Conservation (phyloP, 306 rosid genomes). For the Bauhinia variegata region DNA sequence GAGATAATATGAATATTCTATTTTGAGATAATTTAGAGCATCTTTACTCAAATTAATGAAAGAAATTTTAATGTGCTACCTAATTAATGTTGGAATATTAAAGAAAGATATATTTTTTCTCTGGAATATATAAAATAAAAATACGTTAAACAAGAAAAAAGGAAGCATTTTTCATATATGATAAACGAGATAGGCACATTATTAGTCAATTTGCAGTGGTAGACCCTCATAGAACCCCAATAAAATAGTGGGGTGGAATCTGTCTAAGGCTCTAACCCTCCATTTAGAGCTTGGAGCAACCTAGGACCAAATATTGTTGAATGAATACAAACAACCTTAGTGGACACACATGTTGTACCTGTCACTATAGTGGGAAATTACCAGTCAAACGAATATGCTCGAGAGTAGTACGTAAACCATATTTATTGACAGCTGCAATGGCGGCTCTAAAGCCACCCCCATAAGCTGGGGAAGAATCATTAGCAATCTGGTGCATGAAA, state of each 20-base stretch:
- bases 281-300: conserved; percentile 31
- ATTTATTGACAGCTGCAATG: conserved; percentile 76
- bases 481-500: conserved; percentile 82
- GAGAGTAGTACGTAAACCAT: conserved; percentile 77
- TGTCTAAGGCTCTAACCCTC: conserved; percentile 41
- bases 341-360: too few species aligned
- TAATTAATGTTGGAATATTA: conserved; percentile 18
- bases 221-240: conserved; percentile 33
- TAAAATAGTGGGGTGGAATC: conserved; percentile 28
- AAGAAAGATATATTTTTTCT: background rate
- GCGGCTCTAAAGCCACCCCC: conserved; percentile 97
- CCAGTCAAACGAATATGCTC: conserved; percentile 83
- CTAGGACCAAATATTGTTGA: conserved; percentile 31
- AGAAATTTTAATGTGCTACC: background rate
- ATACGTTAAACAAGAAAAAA: background rate
- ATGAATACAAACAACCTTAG: conserved; percentile 6
- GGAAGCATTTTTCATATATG: background rate
- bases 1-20: too few species aligned
- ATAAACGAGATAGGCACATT: conserved; percentile 16
- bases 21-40: too few species aligned
- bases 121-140: background rate
- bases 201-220: conserved; percentile 40
- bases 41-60: conserved; percentile 11
- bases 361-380: conserved; percentile 63
- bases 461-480: conserved; percentile 87